phyloP scores from a whole-genome alignment of 352 stramenopile species.

The Phytophthora melonis region DNA sequence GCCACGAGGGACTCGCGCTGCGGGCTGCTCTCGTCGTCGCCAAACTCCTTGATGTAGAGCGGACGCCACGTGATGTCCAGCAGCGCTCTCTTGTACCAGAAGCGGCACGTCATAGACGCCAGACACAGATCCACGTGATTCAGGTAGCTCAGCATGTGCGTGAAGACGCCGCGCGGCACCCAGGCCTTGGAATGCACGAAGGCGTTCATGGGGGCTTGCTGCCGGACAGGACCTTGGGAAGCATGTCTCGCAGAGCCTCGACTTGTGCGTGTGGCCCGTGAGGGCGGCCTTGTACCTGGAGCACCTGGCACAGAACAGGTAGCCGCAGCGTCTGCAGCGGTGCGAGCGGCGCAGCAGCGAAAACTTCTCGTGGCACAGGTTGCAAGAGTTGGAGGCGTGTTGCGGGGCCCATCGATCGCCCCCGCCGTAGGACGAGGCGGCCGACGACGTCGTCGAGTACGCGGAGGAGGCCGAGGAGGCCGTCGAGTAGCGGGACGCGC shows the following conservation, averaged over 20 bases:
- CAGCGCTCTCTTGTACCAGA: slow-evolving; percentile 88
- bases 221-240: slow-evolving; percentile 86
- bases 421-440: slow-evolving; percentile 42
- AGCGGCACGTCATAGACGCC: slow-evolving; percentile 87
- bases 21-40: slow-evolving; percentile 80
- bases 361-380: slow-evolving; percentile 84
- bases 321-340: slow-evolving; percentile 81
- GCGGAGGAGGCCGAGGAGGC: slow-evolving; percentile 45
- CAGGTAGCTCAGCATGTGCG: slow-evolving; percentile 88
- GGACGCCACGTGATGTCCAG: slow-evolving; percentile 89
- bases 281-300: slow-evolving; percentile 83
- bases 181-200: slow-evolving; percentile 90
- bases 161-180: slow-evolving; percentile 86
- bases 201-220: slow-evolving; percentile 82
- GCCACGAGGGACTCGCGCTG: slow-evolving; percentile 85
- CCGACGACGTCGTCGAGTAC: slow-evolving; percentile 42
- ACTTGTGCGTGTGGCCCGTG: slow-evolving; percentile 85
- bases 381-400: slow-evolving; percentile 77
- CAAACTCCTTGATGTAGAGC: slow-evolving; percentile 87
- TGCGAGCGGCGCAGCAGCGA: slow-evolving; percentile 84
- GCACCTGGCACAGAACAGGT: slow-evolving; percentile 87
- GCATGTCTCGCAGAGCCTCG: slow-evolving; percentile 84
- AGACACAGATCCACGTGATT: slow-evolving; percentile 89
- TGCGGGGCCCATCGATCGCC: slow-evolving; percentile 77
- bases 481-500: slow-evolving; percentile 70